Conservation (phyloP, 768 basidiomycete species). For the Macrolepiota albuminosa region DNA sequence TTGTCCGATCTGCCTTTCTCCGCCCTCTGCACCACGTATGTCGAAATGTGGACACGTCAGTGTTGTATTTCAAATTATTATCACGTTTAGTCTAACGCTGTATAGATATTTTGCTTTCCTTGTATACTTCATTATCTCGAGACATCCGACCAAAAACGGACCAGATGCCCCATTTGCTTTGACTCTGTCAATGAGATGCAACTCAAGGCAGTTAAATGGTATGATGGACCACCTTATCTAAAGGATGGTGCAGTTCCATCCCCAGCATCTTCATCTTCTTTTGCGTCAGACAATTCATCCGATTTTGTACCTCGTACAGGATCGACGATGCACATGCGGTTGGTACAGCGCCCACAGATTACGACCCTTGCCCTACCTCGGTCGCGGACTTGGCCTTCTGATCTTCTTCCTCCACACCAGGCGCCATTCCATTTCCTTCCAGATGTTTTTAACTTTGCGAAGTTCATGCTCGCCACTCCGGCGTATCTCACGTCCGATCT, state of each 20-base stretch:
- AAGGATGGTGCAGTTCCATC: slow-evolving; percentile 27
- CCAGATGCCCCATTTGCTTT: slow-evolving; percentile 93
- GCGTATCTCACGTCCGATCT: slow-evolving; percentile 76
- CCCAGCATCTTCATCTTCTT: slow-evolving; percentile 44
- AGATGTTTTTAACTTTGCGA: slow-evolving; percentile 80
- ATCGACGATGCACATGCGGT: slow-evolving; percentile 72
- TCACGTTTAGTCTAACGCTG: slow-evolving; percentile 11
- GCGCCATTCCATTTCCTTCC: slow-evolving; percentile 96
- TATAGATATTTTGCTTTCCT: slow-evolving; percentile 88
- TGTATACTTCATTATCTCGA: slow-evolving; percentile 91
- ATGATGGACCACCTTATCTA: slow-evolving; percentile 42
- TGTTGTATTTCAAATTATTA: slow-evolving; percentile 18
- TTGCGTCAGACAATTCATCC: slow-evolving; percentile 28
- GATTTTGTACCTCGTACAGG: slow-evolving; percentile 45
- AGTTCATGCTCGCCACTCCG: slow-evolving; percentile 96
- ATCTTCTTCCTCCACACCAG: slow-evolving; percentile 84
- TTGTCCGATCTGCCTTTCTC: slow-evolving; percentile 94
- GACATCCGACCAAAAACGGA: slow-evolving; percentile 84
- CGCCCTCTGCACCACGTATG: slow-evolving; percentile 87
- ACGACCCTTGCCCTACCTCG: slow-evolving; percentile 93
- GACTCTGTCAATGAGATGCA: slow-evolving; percentile 89
- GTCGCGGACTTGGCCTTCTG: slow-evolving; percentile 91
- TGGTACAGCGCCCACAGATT: slow-evolving; percentile 90
- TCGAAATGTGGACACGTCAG: slow-evolving; percentile 97
- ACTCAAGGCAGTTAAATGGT: slow-evolving; percentile 92